phyloP scores from a whole-genome alignment of 225 moss, liverwort and hornwort species.

The Lunularia cruciata region DNA sequence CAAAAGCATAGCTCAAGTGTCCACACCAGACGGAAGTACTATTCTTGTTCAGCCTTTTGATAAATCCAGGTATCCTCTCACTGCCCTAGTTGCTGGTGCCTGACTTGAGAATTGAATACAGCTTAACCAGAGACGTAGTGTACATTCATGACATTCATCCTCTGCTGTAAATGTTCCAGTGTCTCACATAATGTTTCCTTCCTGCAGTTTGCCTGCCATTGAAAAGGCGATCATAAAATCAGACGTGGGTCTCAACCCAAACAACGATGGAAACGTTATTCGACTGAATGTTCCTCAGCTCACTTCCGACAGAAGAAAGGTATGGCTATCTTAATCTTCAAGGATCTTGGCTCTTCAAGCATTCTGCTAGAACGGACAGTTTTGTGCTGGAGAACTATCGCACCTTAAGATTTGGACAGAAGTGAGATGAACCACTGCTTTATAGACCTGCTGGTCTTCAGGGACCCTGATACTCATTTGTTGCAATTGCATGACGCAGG shows the following conservation, averaged over 20 bases:
- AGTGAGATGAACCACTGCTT: too few relatives aligned
- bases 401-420: too few relatives aligned
- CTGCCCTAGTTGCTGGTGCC: not conserved
- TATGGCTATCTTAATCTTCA: conserved; percentile 12
- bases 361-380: too few relatives aligned
- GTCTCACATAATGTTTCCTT: too few relatives aligned
- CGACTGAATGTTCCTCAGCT: conserved; percentile 90
- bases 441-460: too few relatives aligned
- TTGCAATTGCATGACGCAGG: conserved; percentile 62
- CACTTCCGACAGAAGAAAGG: conserved; percentile 88
- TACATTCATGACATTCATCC: too few relatives aligned
- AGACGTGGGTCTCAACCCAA: conserved; percentile 85
- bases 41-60: conserved; percentile 89
- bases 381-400: too few relatives aligned
- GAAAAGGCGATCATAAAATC: conserved; percentile 92
- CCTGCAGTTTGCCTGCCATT: conserved; percentile 67
- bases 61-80: conserved; percentile 74
- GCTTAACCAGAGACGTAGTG: too few relatives aligned
- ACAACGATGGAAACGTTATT: conserved; percentile 83
- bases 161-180: too few relatives aligned
- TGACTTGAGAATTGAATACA: not conserved
- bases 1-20: conserved; percentile 93
- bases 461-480: too few relatives aligned
- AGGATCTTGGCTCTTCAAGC: too few relatives aligned
- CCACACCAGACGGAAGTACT: conserved; percentile 89